Base-by-base conservation (phyloP, 495 filamentous ascomycete genomes). In the Pyrenula massariospora region DNA sequence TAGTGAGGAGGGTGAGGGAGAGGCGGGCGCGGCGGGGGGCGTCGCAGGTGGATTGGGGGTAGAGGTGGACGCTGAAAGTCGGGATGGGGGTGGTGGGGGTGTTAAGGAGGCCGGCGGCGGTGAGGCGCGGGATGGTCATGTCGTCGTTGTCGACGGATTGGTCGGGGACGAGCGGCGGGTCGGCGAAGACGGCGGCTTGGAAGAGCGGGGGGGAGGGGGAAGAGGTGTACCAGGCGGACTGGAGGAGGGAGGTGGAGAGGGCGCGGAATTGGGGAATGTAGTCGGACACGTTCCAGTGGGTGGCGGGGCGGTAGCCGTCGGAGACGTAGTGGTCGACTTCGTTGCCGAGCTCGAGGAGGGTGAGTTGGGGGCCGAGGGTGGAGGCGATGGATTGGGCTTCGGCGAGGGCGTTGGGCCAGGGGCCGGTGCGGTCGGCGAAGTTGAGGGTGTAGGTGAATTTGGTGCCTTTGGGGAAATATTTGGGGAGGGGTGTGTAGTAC, bases 311-410 rank as follows among this genome's bases (percentile, higher is more conserved):
- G 61, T 63, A 67, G 2, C 60, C 60, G 56, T 67, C 64, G 55
- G 58, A 56, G 54, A 66, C 64, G 61, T 61, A 67, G 24, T 67
- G 65, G 57, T 67, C 65, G 54, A 67, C 61, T 54, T 67, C 65
- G 58, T 67, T 67, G 50, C 65, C 65, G 22, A 67, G 65, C 57
- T 67, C 65, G 49, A 67, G 57, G 25, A 58, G 49, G 15, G 48
- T 52, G 21, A 67, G 63, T 24, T 56, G 57, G 20, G 53, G 22
- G 21, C 63, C 65, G 0, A 67, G 63, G 25, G 57, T 56, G 19
- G 57, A 54, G 62, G 62, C 57, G 50, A 54, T 63, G 3, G 63
- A 63, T 20, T 50, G 53, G 1, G 63, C 65, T 51, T 67, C 24
- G 2, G 61, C 58, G 1, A 66, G 57, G 12, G 63, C 65, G 55